These are phyloP conservation scores for Microbotryomycetes sp. DNA, from an alignment of 1,284 basidiomycete species.

Conservation along the genomic window DNA sequence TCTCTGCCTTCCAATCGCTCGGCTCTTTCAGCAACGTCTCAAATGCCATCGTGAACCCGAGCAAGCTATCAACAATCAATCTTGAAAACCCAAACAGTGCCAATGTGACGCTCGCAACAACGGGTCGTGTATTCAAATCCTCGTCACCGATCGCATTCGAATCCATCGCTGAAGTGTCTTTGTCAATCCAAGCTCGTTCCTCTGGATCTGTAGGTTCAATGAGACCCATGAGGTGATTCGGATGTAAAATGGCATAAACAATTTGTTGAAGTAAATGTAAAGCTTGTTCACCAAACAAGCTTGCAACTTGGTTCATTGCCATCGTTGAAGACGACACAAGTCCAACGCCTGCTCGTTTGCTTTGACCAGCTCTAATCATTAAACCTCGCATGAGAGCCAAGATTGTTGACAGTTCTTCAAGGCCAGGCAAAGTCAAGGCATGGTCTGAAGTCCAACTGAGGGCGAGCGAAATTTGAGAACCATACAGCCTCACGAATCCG, in stretches of 20 bases:
- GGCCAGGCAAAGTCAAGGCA: slow-evolving; percentile 59
- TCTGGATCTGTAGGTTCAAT: slow-evolving; percentile 71
- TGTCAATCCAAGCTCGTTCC: slow-evolving; percentile 52
- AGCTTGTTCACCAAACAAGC: slow-evolving; percentile 40
- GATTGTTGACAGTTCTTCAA: slow-evolving; percentile 75
- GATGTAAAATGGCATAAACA: slow-evolving; percentile 83
- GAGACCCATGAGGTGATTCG: slow-evolving; percentile 71
- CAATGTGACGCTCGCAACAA: slow-evolving; percentile 62
- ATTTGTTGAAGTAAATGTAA: slow-evolving; percentile 75
- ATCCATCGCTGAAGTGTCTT: slow-evolving; percentile 47
- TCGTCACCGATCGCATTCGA: too few species aligned
- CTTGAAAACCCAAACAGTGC: slow-evolving; percentile 62
- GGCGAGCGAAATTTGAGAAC: slow-evolving; percentile 66
- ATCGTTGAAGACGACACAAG: slow-evolving; percentile 7
- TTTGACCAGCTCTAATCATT: slow-evolving; percentile 1
- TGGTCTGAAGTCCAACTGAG: slow-evolving; percentile 74
- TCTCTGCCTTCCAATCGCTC: slow-evolving; percentile 62
- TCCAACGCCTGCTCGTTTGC: not conserved
- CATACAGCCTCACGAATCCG: slow-evolving; percentile 76
- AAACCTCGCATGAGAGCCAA: slow-evolving; percentile 50
- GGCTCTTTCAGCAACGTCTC: slow-evolving; percentile 58
- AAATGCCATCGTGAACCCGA: slow-evolving; percentile 64
- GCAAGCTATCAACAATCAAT: slow-evolving; percentile 61
- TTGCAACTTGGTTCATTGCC: slow-evolving; percentile 16
- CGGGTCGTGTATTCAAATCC: slow-evolving; percentile 59